Percentiles rank a stretch among this genome's conserved stretches.
These are phyloP conservation scores for Microcos paniculata DNA, from an alignment of 345 rosid species.

Conservation along the genomic window DNA sequence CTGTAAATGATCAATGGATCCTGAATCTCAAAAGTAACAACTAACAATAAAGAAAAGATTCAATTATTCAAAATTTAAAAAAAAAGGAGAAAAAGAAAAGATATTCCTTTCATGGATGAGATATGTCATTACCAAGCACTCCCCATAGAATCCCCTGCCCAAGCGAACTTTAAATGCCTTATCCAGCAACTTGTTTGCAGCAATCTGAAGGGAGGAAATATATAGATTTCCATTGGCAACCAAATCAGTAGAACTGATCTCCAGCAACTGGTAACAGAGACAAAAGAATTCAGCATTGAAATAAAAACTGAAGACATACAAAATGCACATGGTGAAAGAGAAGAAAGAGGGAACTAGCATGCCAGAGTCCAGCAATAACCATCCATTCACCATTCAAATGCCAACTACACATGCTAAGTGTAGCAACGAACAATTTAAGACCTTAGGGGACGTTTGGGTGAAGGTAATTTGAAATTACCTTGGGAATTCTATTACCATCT, in stretches of 20 bases:
- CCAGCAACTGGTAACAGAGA: conserved; percentile 53
- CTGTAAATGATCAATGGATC: not conserved
- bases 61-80: too few relatives aligned
- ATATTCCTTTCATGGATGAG: not conserved
- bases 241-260: conserved; percentile 40
- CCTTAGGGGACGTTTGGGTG: too few relatives aligned
- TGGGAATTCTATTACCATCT: too few relatives aligned
- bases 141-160: conserved; percentile 94
- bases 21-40: conserved; percentile 1
- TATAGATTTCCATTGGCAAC: conserved; percentile 44
- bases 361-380: not conserved
- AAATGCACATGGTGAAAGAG: not conserved
- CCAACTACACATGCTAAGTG: not conserved
- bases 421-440: not conserved
- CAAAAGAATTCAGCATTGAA: conserved; percentile 16
- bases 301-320: not conserved
- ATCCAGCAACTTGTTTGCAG: conserved; percentile 63
- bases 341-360: not conserved
- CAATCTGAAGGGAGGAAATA: conserved; percentile 39
- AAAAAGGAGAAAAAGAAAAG: not conserved
- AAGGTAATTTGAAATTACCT: too few relatives aligned
- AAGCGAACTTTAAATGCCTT: conserved; percentile 56
- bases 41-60: not conserved
- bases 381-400: not conserved
- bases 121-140: conserved; percentile 67